Evolutionary conservation across 768 basidiomycete genomes (phyloP).

Genomic region (Termitomyces heimii): DNA sequence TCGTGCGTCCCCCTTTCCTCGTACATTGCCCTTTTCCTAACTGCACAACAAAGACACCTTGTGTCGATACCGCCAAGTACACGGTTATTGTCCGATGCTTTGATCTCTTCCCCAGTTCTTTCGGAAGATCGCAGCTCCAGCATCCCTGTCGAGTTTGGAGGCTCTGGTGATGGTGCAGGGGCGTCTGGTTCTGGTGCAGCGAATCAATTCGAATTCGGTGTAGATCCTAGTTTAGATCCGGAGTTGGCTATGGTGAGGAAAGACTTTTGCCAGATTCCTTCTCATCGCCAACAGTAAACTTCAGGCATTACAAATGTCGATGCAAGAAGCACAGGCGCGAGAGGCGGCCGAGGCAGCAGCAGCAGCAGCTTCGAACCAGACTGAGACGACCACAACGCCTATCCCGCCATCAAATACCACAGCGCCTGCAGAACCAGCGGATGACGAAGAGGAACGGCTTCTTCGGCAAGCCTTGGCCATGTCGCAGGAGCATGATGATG

Average conservation of each 20-base stretch:
- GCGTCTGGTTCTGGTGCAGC: constrained; percentile 41
- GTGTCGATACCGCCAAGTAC: constrained; percentile 73
- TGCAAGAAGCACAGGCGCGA: constrained; percentile 91
- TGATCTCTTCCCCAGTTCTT: constrained; percentile 79
- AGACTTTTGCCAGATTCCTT: neutral
- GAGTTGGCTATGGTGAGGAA: constrained; percentile 88
- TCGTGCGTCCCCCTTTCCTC: constrained; percentile 46
- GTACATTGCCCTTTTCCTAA: neutral
- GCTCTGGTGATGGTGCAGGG: constrained; percentile 37
- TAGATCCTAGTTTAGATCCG: constrained; percentile 94
- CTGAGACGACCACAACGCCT: constrained; percentile 28
- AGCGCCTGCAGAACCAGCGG: constrained; percentile 38
- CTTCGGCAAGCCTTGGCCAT: constrained; percentile 74
- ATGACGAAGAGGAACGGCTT: constrained; percentile 75
- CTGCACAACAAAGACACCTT: constrained; percentile 55
- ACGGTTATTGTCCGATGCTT: constrained; percentile 75
- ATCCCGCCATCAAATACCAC: constrained; percentile 19
- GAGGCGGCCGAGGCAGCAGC: constrained; percentile 48
- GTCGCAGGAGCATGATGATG: constrained; percentile 46
- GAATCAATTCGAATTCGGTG: constrained; percentile 76
- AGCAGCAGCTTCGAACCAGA: constrained; percentile 24
- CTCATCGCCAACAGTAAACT: neutral
- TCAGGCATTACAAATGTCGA: constrained; percentile 93
- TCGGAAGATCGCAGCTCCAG: constrained; percentile 66
- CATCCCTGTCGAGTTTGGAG: constrained; percentile 59